A percentile compares a stretch with the other conserved stretches of the same genome.
Conservation (phyloP, 495 filamentous ascomycete genomes). For the Collariella sp. region DNA sequence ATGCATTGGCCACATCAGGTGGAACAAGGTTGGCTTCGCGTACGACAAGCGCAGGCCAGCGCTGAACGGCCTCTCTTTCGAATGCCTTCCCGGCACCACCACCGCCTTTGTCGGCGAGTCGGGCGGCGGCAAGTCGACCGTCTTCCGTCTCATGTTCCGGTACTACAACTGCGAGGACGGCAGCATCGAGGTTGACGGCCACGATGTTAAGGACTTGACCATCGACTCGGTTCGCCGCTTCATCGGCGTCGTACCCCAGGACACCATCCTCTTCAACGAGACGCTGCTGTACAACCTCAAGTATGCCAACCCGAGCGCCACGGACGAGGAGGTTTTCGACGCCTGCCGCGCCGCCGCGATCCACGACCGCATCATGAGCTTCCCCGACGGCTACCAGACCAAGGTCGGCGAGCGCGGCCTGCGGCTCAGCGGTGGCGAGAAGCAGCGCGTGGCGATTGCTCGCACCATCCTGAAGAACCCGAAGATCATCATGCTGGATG, state of each 20-base stretch:
- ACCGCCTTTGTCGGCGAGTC: slow-evolving; percentile 95
- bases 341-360: slow-evolving; percentile 89
- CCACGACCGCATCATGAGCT: slow-evolving; percentile 87
- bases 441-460: too few relatives aligned
- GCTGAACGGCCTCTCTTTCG: slow-evolving; percentile 70
- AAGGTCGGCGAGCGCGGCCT: slow-evolving; percentile 93
- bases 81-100: slow-evolving; percentile 78
- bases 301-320: slow-evolving; percentile 81
- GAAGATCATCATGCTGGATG: slow-evolving; percentile 95
- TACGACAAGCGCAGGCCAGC: too few relatives aligned
- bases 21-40: too few relatives aligned
- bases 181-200: slow-evolving; percentile 71
- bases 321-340: slow-evolving; percentile 80
- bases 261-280: slow-evolving; percentile 94
- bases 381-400: slow-evolving; percentile 86
- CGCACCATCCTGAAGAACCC: too few relatives aligned
- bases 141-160: slow-evolving; percentile 92
- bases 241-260: too few relatives aligned
- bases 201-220: slow-evolving; percentile 74
- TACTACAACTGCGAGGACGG: slow-evolving; percentile 82
- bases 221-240: slow-evolving; percentile 86
- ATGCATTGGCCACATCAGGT: too few relatives aligned
- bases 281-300: slow-evolving; percentile 92
- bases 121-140: slow-evolving; percentile 92
- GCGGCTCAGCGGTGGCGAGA: slow-evolving; percentile 85